Base-by-base conservation (phyloP, 345 rosid species). In the Triadica sebifera region DNA sequence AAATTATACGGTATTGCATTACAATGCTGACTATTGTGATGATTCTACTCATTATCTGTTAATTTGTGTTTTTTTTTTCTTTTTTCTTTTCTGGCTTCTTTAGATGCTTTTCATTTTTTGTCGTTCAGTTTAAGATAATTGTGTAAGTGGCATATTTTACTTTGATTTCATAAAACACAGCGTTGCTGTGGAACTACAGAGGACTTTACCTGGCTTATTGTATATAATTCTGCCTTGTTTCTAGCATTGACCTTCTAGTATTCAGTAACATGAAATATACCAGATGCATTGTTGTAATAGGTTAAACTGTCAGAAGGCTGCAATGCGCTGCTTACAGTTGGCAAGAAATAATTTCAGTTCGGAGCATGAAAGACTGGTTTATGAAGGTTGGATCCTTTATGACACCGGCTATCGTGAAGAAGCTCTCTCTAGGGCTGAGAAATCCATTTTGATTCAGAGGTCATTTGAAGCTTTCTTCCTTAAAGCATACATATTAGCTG, bases 391-490 rank as follows among this genome's bases (percentile, higher is more conserved):
- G 99, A 88, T 95, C 74, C 81, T 95, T 52, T 95, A 90, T 13
- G 99, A 95, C 82, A 85, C 87, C 59, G 96, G 96, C 52, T 76
- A 92, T 75, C 86, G 83, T 6, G 91, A 89, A 69, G 93, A 92
- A 87, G 97, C 97, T 72, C 91, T 95, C 49, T 62, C 85, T 1
- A 90, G 80, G 79, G 93, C 96, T 24, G 96, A 91, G 81, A 85
- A 89, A 66, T 90, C 99, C 70, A 87, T 95, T 82, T 81, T 82
- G 50, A 82, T 84, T 51, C 88, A 91, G 37, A 85, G 96, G 72
- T 91, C 97, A 12, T 95, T 95, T 78, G 98, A 95, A 86, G 97
- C 96, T 38, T 90, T 87, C 86, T 92, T 94, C 77, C 93, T 94
- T 60, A 94, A 92, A 81, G 97, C 98, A 43, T 94, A 92, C 79